Evolutionary conservation across 352 stramenopile species (phyloP).

Genomic region (Globisporangium lucens): DNA sequence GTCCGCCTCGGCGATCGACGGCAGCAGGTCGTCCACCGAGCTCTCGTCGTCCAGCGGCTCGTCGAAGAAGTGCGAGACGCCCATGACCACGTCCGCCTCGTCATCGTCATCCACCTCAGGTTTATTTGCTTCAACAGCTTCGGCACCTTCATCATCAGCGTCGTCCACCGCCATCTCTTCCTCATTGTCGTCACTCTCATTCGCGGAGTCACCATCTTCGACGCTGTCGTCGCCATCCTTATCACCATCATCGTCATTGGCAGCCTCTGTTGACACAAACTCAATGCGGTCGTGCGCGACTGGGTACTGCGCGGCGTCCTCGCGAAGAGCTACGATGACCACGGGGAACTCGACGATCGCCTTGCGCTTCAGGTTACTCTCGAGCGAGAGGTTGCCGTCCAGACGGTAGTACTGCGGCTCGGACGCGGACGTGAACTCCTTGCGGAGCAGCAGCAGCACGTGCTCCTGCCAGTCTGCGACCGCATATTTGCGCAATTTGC

Average conservation of each 20-base stretch:
- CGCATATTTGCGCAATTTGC: slow-evolving; percentile 71
- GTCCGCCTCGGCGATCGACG: slow-evolving; percentile 19
- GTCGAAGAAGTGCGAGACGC: slow-evolving; percentile 4
- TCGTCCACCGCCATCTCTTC: neutral
- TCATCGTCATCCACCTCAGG: neutral
- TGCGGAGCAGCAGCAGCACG: slow-evolving; percentile 62
- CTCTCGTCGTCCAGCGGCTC: slow-evolving; percentile 12
- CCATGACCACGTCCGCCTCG: neutral
- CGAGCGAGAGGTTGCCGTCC: slow-evolving; percentile 54
- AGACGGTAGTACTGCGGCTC: slow-evolving; percentile 73
- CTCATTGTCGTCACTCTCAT: neutral
- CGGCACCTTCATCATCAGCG: neutral
- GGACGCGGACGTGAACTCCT: slow-evolving; percentile 71
- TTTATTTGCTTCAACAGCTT: neutral
- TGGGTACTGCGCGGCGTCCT: slow-evolving; percentile 50
- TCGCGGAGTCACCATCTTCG: neutral
- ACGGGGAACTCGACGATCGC: slow-evolving; percentile 79
- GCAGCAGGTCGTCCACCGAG: slow-evolving; percentile 17
- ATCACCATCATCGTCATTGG: slow-evolving; percentile 2
- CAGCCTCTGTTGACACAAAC: slow-evolving; percentile 21
- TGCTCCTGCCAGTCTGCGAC: slow-evolving; percentile 49
- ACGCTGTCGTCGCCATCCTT: slow-evolving; percentile 11
- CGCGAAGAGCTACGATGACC: slow-evolving; percentile 47
- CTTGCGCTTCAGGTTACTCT: slow-evolving; percentile 76
- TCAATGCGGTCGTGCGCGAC: slow-evolving; percentile 72